Conservation (phyloP, 1,284 basidiomycete genomes). For the Moesziomyces aphidis region DNA sequence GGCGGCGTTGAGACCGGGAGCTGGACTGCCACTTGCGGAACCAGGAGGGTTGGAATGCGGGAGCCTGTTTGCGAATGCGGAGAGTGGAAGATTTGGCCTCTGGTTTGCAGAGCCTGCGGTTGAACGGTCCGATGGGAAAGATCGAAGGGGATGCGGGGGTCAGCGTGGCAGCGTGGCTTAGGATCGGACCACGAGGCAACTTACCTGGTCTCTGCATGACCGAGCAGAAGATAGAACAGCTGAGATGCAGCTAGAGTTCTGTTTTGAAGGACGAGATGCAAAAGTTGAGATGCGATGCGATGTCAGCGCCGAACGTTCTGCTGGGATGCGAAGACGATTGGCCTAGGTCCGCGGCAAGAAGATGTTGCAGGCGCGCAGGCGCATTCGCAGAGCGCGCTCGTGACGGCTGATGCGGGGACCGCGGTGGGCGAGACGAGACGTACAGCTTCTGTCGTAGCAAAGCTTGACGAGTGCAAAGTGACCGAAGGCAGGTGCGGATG, state of each 20-base stretch:
- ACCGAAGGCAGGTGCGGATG: not conserved
- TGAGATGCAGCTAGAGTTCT: conserved; percentile 8
- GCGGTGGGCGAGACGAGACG: conserved; percentile 3
- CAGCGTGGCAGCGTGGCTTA: not conserved
- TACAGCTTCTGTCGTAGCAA: conserved; percentile 25
- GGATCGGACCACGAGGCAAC: not conserved
- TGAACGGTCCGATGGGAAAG: not conserved
- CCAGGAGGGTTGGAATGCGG: conserved; percentile 26
- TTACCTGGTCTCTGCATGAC: conserved; percentile 49
- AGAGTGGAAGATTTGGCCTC: conserved; percentile 34
- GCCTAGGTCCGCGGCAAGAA: not conserved
- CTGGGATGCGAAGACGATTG: not conserved
- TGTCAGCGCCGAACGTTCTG: conserved; percentile 18
- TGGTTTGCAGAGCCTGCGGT: conserved; percentile 34
- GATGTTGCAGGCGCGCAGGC: not conserved
- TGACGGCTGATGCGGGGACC: not conserved
- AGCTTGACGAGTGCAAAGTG: conserved; percentile 4
- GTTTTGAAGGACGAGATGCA: not conserved
- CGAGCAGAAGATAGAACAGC: conserved; percentile 24
- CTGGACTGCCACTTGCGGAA: conserved; percentile 34
- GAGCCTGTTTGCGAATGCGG: conserved; percentile 42
- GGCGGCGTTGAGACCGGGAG: conserved; percentile 17
- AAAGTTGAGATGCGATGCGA: not conserved
- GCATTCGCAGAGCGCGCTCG: not conserved
- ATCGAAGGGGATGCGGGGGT: not conserved